Conservation (phyloP, 192 early-diverging fungal species). For the Pilaira anomala region DNA sequence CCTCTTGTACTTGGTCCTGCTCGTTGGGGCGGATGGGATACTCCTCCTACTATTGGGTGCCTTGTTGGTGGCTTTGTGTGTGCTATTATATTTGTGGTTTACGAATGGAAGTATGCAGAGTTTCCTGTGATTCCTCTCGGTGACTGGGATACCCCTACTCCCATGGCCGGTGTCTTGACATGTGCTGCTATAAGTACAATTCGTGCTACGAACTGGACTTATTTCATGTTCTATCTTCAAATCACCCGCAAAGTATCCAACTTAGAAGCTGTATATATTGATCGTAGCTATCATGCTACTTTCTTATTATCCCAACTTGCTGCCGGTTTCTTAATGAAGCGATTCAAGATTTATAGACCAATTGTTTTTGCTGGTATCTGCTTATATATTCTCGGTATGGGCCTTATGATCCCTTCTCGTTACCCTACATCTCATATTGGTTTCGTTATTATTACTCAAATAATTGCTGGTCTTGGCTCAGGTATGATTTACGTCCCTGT, state of each 20-base stretch:
- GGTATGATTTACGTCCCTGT: slow-evolving; percentile 20
- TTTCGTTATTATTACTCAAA: slow-evolving; percentile 14
- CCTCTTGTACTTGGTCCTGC: slow-evolving; percentile 24
- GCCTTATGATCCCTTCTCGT: slow-evolving; percentile 26
- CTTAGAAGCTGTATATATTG: slow-evolving; percentile 11
- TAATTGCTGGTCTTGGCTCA: slow-evolving; percentile 21
- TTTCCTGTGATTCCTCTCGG: slow-evolving; percentile 10
- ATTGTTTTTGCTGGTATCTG: slow-evolving; percentile 18
- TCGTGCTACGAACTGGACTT: slow-evolving; percentile 13
- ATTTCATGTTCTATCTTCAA: slow-evolving; percentile 18
- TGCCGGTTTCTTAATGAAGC: slow-evolving; percentile 14
- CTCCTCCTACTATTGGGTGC: slow-evolving; percentile 15
- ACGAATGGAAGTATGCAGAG: slow-evolving; percentile 12
- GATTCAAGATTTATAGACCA: slow-evolving; percentile 13
- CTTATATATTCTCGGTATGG: slow-evolving; percentile 15
- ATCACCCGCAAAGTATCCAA: slow-evolving; percentile 12
- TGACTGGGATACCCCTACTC: slow-evolving; percentile 14
- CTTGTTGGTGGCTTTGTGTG: slow-evolving; percentile 14
- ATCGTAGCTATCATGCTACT: slow-evolving; percentile 6
- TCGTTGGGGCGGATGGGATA: slow-evolving; percentile 20
- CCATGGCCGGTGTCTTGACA: slow-evolving; percentile 11
- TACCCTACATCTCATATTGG: slow-evolving; percentile 1
- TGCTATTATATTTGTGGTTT: slow-evolving; percentile 14
- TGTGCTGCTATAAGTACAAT: slow-evolving; percentile 16
- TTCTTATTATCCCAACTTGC: slow-evolving; percentile 15